Conservation (phyloP, 495 filamentous ascomycete species). For the Talaromyces borbonicus region DNA sequence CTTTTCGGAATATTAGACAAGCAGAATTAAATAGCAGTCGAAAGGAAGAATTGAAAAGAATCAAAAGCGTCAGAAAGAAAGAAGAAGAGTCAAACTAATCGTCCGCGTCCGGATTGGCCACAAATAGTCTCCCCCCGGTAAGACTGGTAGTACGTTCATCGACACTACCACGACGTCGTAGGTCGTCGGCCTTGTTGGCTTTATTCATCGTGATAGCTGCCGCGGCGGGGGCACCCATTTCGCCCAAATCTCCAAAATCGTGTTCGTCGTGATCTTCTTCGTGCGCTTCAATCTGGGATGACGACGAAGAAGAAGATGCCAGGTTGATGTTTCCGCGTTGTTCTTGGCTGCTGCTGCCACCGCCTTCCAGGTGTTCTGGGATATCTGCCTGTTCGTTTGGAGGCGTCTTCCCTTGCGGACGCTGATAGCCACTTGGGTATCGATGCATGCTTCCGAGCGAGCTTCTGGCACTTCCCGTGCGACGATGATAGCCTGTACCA, state of each 20-base stretch:
- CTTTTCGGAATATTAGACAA: conserved; percentile 4
- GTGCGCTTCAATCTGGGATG: not conserved
- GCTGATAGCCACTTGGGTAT: conserved; percentile 42
- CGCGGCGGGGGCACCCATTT: conserved; percentile 38
- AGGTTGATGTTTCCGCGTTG: conserved; percentile 11
- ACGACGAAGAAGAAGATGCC: conserved; percentile 10
- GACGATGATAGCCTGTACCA: conserved; percentile 60
- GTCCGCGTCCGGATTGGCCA: conserved; percentile 85
- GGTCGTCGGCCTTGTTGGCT: conserved; percentile 61
- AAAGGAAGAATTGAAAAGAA: not conserved
- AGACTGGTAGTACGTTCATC: conserved; percentile 82
- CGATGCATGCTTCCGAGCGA: conserved; percentile 60
- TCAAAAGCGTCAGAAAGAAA: not conserved
- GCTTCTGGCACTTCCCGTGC: conserved; percentile 71
- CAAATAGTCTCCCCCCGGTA: conserved; percentile 72
- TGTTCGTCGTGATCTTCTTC: conserved; percentile 30
- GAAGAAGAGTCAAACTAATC: conserved; percentile 32
- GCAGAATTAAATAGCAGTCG: conserved; percentile 7
- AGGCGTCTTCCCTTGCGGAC: conserved; percentile 54
- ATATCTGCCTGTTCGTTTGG: conserved; percentile 41
- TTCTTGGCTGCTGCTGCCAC: conserved; percentile 27
- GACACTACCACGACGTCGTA: conserved; percentile 79
- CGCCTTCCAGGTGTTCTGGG: conserved; percentile 43
- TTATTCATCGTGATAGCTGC: conserved; percentile 46
- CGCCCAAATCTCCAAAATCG: conserved; percentile 44